Evolutionary conservation across 768 basidiomycete genomes (phyloP), one percentile per base, ranked within the genome.

Genomic region (Lactarius quietus): DNA sequence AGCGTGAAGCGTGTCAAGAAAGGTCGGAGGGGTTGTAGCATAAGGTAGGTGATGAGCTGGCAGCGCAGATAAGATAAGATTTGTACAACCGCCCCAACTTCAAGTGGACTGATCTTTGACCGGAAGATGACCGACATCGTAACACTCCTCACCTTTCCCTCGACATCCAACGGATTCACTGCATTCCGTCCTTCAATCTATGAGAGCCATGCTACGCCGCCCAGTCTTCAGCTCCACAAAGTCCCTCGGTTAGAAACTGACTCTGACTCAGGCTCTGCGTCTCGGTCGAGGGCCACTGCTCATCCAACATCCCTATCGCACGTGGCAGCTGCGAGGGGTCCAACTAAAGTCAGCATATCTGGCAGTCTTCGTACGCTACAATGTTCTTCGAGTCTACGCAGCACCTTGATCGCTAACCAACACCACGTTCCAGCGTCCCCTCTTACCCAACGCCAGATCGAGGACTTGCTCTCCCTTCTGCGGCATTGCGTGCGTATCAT

Each of bases 231-330:
- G 78, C 83, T 84, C 68, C 83, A 81, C 76, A 91, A 92, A 80
- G 84, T 83, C 64, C 81, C 86, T 67, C 86, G 88, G 68, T 78
- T 88, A 76, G 82, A 82, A 68, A 77, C 78, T 70, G 86, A 88
- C 79, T 84, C 83, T 76, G 88, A 90, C 77, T 82, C 86, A 70
- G 83, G 82, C 69, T 84, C 86, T 74, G 84, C 86, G 70, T 85
- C 81, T 75, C 84, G 89, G 69, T 70, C 78, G 69, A 72, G 74
- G 71, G 68, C 68, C 53, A 65, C 56, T 41, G 53, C 72, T 72
- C 70, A 62, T 10, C 35, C 48, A 20, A 28, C 51, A 72, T 43
- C 73, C 72, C 59, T 56, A 72, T 39, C 73, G 72, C 59, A 61
- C 57, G 23, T 60, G 71, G 55, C 71, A 69, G 39, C 38, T 55